Evolutionary conservation across 495 filamentous ascomycete genomes (phyloP).

Genomic region (Penicillium salamii): DNA sequence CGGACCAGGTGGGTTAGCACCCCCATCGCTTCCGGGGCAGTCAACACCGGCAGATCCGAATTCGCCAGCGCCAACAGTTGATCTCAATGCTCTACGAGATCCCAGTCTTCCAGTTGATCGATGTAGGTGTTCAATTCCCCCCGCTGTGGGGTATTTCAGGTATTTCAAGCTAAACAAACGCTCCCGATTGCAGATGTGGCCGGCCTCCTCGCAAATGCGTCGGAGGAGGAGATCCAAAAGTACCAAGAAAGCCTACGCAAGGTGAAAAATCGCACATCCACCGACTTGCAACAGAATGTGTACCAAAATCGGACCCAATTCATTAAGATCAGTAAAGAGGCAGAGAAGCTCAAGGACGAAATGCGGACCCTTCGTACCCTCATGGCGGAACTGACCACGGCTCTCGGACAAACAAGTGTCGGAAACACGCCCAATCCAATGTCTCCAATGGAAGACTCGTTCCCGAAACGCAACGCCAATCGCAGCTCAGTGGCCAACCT

Average conservation of each 20-base stretch:
- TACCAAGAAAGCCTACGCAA: constrained; percentile 75
- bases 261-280: constrained; percentile 77
- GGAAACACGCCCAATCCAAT: constrained; percentile 41
- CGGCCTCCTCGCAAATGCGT: constrained; percentile 78
- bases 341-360: constrained; percentile 93
- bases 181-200: constrained; percentile 60
- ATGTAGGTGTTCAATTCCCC: constrained; percentile 35
- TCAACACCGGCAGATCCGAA: constrained; percentile 36
- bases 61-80: constrained; percentile 50
- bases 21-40: constrained; percentile 45
- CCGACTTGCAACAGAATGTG: constrained; percentile 91
- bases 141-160: background rate
- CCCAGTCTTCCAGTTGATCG: constrained; percentile 69
- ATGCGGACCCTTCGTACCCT: constrained; percentile 86
- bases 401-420: constrained; percentile 66
- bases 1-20: constrained; percentile 46
- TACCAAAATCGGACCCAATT: constrained; percentile 98
- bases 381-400: constrained; percentile 84
- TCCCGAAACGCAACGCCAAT: constrained; percentile 47
- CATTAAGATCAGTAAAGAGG: constrained; percentile 98
- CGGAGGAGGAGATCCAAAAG: constrained; percentile 87
- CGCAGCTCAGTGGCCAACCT: constrained; percentile 77
- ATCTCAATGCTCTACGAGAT: constrained; percentile 73
- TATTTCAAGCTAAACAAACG: background rate
- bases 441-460: constrained; percentile 47